A percentile compares a stretch with the other conserved stretches of the same genome.
Conservation (phyloP, 2,329 filamentous ascomycete species). For the Amylocarpus encephaloides region DNA sequence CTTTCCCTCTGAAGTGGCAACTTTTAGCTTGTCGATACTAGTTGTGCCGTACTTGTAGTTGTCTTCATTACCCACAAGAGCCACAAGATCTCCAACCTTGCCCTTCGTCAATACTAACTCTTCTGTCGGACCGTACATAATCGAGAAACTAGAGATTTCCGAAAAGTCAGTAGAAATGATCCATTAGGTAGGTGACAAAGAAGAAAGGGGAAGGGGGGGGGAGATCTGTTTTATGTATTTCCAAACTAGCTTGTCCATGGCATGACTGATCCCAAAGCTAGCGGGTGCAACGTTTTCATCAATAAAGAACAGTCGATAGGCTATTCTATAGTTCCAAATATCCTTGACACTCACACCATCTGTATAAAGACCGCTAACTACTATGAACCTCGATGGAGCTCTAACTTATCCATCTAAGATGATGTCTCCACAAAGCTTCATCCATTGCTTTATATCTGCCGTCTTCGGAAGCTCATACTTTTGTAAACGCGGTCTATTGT, state of each 20-base stretch:
- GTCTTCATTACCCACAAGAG: slow-evolving; percentile 33
- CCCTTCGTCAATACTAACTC: slow-evolving; percentile 34
- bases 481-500: slow-evolving; percentile 15
- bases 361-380: slow-evolving; percentile 26
- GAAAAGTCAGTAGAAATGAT: neutral
- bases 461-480: too few relatives aligned
- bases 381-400: slow-evolving; percentile 33
- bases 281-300: slow-evolving; percentile 34
- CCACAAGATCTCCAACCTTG: slow-evolving; percentile 35
- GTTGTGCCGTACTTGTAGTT: slow-evolving; percentile 33
- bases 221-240: slow-evolving; percentile 35
- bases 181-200: neutral
- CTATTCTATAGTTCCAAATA: slow-evolving; percentile 39
- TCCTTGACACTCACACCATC: slow-evolving; percentile 32
- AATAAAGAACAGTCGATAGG: slow-evolving; percentile 39
- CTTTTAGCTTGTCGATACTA: slow-evolving; percentile 33
- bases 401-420: slow-evolving; percentile 36
- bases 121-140: slow-evolving; percentile 34
- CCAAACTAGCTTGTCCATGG: slow-evolving; percentile 40
- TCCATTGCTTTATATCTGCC: too few relatives aligned
- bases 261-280: slow-evolving; percentile 33
- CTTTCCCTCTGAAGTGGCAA: slow-evolving; percentile 29
- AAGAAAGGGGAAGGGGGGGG: neutral
- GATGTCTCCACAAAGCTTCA: too few relatives aligned
- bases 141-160: slow-evolving; percentile 30